phyloP scores from a whole-genome alignment of 139 green algal species.

The Chlorella sp. region DNA sequence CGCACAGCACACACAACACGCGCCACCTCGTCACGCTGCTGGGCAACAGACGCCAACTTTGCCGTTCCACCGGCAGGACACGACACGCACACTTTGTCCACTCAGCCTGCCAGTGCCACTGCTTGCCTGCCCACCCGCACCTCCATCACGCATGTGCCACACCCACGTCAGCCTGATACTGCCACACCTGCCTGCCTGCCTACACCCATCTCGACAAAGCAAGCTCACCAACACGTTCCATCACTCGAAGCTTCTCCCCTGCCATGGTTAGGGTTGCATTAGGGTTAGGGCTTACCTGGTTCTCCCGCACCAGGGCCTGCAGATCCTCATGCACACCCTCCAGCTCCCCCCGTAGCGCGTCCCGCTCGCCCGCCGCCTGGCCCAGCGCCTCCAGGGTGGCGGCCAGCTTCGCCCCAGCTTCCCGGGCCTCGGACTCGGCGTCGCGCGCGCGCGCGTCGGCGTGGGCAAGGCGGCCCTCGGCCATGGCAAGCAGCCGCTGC shows the following conservation, averaged over 20 bases:
- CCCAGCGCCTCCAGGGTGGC: conserved; percentile 18
- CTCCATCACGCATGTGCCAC: neutral
- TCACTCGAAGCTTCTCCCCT: no score
- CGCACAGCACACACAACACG: neutral
- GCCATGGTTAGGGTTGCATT: no score
- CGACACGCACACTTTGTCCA: no score
- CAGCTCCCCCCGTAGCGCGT: conserved; percentile 43
- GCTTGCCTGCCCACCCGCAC: neutral
- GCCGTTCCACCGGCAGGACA: no score
- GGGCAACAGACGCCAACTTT: no score
- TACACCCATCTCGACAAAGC: no score
- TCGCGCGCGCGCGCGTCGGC: conserved; percentile 25
- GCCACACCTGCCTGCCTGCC: no score
- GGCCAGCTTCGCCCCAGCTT: conserved; percentile 30
- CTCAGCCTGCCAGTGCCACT: neutral
- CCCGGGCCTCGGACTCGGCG: conserved; percentile 13
- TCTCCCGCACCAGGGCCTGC: conserved; percentile 58
- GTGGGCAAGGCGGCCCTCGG: conserved; percentile 45
- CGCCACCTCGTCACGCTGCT: neutral
- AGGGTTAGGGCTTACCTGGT: conserved; percentile 57
- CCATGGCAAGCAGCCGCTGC: conserved; percentile 32
- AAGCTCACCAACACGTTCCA: no score
- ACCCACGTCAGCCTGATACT: neutral
- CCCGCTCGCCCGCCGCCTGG: conserved; percentile 15
- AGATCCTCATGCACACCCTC: conserved; percentile 49